Percentiles rank a stretch among this genome's conserved stretches.
These are phyloP conservation scores for Mycena albidolilacea DNA, from an alignment of 768 basidiomycete genomes.

Conservation along the genomic window DNA sequence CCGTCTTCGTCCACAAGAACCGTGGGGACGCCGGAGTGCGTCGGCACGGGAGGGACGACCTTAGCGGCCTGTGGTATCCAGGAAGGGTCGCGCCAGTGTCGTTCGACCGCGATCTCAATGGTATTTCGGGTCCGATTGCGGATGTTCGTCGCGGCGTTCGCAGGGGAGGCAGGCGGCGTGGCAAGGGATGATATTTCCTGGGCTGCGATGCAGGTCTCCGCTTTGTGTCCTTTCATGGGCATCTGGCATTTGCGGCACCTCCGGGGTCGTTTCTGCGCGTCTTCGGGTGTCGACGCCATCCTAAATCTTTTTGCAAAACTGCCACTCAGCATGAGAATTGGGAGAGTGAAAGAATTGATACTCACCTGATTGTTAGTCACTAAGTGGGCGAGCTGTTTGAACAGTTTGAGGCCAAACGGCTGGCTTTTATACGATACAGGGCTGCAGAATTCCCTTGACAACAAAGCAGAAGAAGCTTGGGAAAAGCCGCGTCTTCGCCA, in stretches of 20 bases:
- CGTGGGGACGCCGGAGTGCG: constrained; percentile 28
- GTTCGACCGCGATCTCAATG: constrained; percentile 17
- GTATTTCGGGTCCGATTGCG: constrained; percentile 15
- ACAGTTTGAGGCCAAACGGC: background rate
- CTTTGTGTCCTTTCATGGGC: constrained; percentile 38
- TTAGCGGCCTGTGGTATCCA: constrained; percentile 20
- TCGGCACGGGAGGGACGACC: background rate
- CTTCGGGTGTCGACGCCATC: constrained; percentile 28
- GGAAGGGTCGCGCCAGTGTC: constrained; percentile 36
- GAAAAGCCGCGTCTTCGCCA: constrained; percentile 10
- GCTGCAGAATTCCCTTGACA: constrained; percentile 13
- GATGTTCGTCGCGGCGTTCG: constrained; percentile 10
- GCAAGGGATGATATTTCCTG: constrained; percentile 13
- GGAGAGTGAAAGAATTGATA: background rate
- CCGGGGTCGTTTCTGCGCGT: constrained; percentile 24
- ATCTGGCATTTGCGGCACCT: constrained; percentile 33
- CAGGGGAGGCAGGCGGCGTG: constrained; percentile 35
- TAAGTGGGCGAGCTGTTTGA: background rate
- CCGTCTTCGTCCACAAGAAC: constrained; percentile 39
- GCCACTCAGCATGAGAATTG: background rate
- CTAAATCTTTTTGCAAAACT: background rate
- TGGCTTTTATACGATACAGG: constrained; percentile 11
- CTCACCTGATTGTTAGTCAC: constrained; percentile 17
- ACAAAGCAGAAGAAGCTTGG: constrained; percentile 1
- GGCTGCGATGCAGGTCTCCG: constrained; percentile 24